Conservation (phyloP, 768 basidiomycete genomes). For the Auricularia auricula-judae region DNA sequence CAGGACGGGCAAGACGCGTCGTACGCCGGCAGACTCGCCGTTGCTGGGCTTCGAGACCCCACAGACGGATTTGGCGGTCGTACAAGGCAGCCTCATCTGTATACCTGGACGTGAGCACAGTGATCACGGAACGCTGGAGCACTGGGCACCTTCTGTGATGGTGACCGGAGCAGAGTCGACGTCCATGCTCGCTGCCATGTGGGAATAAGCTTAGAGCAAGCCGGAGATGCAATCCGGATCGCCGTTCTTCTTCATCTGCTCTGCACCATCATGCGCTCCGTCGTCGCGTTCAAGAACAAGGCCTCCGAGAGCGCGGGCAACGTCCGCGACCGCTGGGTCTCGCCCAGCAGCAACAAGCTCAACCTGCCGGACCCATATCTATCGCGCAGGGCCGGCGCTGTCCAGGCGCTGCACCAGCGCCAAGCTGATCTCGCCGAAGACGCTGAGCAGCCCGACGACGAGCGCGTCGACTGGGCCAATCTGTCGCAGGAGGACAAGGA, state of each 20-base stretch:
- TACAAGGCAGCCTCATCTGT: constrained; percentile 73
- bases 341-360: background rate
- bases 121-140: constrained; percentile 14
- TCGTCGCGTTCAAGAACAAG: background rate
- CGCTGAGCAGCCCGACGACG: constrained; percentile 4
- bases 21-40: constrained; percentile 37
- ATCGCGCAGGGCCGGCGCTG: background rate
- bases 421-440: background rate
- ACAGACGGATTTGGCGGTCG: constrained; percentile 93
- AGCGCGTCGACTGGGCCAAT: constrained; percentile 55
- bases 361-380: background rate
- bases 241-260: background rate
- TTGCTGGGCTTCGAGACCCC: constrained; percentile 98
- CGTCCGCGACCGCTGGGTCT: background rate
- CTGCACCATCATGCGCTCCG: background rate
- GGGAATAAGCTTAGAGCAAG: background rate
- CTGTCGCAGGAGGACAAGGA: constrained; percentile 57
- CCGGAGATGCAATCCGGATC: background rate
- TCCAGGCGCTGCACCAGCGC: background rate
- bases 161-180: constrained; percentile 10
- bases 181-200: background rate
- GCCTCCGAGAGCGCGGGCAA: background rate
- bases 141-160: constrained; percentile 19
- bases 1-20: constrained; percentile 1
- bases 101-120: background rate